Percentiles rank a stretch among this genome's conserved stretches.
phyloP scores from a whole-genome alignment of 768 basidiomycete species.

The Suillus subaureus region DNA sequence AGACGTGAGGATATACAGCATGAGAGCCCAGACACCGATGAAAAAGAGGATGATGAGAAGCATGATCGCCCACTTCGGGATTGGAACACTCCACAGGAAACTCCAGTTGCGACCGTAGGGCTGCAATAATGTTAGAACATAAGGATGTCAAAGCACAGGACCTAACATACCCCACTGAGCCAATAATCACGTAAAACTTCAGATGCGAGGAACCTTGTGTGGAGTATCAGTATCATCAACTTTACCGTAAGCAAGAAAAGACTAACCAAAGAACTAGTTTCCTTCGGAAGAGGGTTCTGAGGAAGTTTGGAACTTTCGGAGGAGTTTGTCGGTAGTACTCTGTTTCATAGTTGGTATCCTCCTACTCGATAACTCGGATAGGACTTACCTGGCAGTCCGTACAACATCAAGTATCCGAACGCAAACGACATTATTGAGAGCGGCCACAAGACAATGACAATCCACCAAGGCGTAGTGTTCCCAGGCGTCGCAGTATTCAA shows the following conservation, averaged over 20 bases:
- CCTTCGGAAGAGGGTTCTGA: slow-evolving; percentile 84
- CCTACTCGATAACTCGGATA: not conserved
- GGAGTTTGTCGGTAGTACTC: slow-evolving; percentile 93
- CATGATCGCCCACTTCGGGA: slow-evolving; percentile 82
- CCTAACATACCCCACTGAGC: slow-evolving; percentile 74
- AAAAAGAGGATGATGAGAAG: slow-evolving; percentile 85
- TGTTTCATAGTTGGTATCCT: slow-evolving; percentile 28
- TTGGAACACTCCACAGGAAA: slow-evolving; percentile 86
- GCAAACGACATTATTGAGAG: slow-evolving; percentile 70
- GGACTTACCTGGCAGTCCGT: slow-evolving; percentile 78
- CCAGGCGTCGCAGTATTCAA: slow-evolving; percentile 57
- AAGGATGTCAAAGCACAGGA: not conserved
- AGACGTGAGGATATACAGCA: slow-evolving; percentile 75
- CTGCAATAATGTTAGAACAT: slow-evolving; percentile 37
- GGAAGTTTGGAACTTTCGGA: slow-evolving; percentile 92
- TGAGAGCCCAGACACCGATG: slow-evolving; percentile 78
- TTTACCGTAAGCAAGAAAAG: not conserved
- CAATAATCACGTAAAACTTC: slow-evolving; percentile 92
- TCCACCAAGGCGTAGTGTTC: slow-evolving; percentile 80
- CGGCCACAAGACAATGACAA: slow-evolving; percentile 82
- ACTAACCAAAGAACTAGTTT: slow-evolving; percentile 85
- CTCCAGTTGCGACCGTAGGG: slow-evolving; percentile 95
- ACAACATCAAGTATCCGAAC: slow-evolving; percentile 83
- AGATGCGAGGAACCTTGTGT: slow-evolving; percentile 74
- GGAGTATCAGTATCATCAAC: not conserved